phyloP scores from a whole-genome alignment of 2,329 filamentous ascomycete genomes.

The Metarhizium robertsii region DNA sequence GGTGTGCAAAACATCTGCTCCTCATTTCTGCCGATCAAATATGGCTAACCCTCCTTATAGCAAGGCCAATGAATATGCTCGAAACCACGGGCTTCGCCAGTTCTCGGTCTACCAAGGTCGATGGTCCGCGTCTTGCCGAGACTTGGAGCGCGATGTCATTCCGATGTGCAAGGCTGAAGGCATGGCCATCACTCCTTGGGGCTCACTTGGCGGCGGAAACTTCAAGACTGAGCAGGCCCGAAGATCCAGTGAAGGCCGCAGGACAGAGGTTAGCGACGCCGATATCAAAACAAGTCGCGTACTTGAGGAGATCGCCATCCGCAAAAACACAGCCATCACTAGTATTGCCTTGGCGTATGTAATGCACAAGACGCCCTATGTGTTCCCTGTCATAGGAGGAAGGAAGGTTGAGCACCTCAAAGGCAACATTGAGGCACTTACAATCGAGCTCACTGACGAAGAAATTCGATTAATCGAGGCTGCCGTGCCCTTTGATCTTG shows the following conservation, averaged over 20 bases:
- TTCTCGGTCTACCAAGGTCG: conserved; percentile 46
- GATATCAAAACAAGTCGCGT: conserved; percentile 41
- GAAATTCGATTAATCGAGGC: conserved; percentile 59
- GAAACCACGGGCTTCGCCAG: conserved; percentile 57
- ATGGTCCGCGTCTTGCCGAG: conserved; percentile 29
- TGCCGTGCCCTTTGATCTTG: conserved; percentile 51
- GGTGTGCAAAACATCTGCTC: conserved; percentile 15
- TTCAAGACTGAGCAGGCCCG: conserved; percentile 32
- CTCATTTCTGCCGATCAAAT: neutral
- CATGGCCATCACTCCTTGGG: conserved; percentile 51
- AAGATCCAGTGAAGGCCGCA: conserved; percentile 25
- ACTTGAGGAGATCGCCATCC: conserved; percentile 39
- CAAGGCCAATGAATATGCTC: conserved; percentile 60
- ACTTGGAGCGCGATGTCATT: conserved; percentile 34
- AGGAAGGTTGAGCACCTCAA: conserved; percentile 61
- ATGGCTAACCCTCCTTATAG: conserved; percentile 14
- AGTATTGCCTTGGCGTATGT: conserved; percentile 61
- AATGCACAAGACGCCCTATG: conserved; percentile 60
- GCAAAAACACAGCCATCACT: conserved; percentile 33
- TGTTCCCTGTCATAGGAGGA: conserved; percentile 65
- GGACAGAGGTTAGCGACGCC: conserved; percentile 33
- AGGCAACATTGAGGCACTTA: conserved; percentile 59
- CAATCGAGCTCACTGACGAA: conserved; percentile 45
- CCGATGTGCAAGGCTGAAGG: conserved; percentile 33
- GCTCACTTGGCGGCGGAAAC: conserved; percentile 39